Percentiles rank a stretch among this genome's conserved stretches.
Evolutionary conservation across 192 early-diverging fungal genomes (phyloP).

Genomic region (Coemansia sp.): DNA sequence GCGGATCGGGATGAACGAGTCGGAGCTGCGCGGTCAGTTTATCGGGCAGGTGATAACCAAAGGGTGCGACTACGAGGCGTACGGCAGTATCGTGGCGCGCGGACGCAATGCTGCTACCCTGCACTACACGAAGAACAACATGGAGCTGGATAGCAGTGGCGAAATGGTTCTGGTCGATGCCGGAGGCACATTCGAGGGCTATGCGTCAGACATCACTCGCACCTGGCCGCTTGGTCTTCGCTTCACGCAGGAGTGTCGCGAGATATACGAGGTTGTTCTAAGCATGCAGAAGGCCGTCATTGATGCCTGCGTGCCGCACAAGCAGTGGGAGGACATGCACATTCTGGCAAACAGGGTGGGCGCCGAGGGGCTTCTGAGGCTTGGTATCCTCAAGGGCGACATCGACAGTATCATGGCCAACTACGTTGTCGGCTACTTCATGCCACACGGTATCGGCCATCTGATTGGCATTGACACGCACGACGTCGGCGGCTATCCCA

Average conservation of each 20-base stretch:
- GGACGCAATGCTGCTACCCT: constrained; percentile 76
- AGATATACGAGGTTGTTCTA: constrained; percentile 80
- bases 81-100: constrained; percentile 79
- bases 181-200: constrained; percentile 74
- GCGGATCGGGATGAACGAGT: constrained; percentile 66
- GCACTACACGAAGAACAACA: constrained; percentile 82
- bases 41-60: constrained; percentile 66
- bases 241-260: constrained; percentile 69
- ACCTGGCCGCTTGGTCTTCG: constrained; percentile 78
- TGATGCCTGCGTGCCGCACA: constrained; percentile 62
- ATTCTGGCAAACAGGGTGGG: constrained; percentile 69
- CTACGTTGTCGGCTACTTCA: constrained; percentile 76
- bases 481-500: constrained; percentile 76
- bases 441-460: constrained; percentile 92
- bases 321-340: constrained; percentile 88
- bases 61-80: constrained; percentile 74
- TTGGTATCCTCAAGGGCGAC: constrained; percentile 73
- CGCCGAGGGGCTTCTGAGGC: constrained; percentile 52
- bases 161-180: constrained; percentile 84
- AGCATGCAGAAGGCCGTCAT: constrained; percentile 79
- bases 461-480: constrained; percentile 88
- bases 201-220: constrained; percentile 89
- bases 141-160: constrained; percentile 43
- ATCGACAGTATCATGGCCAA: constrained; percentile 61
- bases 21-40: constrained; percentile 78